Conservation (phyloP, 208 protist genomes). For the Willaertia magna region DNA sequence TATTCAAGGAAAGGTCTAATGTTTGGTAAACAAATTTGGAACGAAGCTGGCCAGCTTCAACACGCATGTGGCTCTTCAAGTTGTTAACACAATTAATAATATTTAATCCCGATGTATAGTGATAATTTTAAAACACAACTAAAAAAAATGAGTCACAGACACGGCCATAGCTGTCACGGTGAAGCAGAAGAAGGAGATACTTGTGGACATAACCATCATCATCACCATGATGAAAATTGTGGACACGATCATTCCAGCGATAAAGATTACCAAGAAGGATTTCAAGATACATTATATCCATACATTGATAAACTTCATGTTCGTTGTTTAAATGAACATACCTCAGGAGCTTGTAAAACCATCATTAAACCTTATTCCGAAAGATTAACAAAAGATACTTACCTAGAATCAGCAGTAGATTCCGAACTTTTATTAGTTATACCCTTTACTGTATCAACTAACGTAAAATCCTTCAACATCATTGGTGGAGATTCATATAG, state of each 20-base stretch:
- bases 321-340: not conserved
- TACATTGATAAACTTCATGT: not conserved
- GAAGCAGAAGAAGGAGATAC: not conserved
- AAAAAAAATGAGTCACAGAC: not conserved
- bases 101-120: too few relatives aligned
- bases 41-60: too few relatives aligned
- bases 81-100: too few relatives aligned
- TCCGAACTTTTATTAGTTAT: not conserved
- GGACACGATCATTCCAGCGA: not conserved
- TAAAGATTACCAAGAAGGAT: not conserved
- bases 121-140: too few relatives aligned
- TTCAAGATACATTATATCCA: slow-evolving; percentile 1
- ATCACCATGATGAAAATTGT: not conserved
- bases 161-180: not conserved
- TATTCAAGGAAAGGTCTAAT: too few relatives aligned
- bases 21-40: too few relatives aligned
- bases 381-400: not conserved
- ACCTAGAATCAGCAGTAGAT: not conserved
- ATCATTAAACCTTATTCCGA: not conserved
- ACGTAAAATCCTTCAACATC: not conserved
- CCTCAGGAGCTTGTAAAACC: not conserved
- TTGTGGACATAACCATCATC: not conserved
- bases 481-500: not conserved
- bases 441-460: not conserved
- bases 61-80: too few relatives aligned